These are phyloP conservation scores for Talaromyces sp. DNA, from an alignment of 2,329 filamentous ascomycete genomes.

Conservation along the genomic window DNA sequence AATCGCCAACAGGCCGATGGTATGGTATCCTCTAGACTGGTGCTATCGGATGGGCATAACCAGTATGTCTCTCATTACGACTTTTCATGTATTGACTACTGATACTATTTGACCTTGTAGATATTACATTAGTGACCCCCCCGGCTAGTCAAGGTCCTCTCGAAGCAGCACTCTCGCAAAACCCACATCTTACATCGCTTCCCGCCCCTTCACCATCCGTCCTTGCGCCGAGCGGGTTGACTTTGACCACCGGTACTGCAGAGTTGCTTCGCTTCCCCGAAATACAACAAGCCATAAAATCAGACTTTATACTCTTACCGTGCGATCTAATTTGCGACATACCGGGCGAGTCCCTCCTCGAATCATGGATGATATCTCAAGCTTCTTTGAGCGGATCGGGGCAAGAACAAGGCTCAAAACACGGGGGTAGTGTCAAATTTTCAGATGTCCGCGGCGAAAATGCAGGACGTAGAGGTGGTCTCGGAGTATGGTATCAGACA, in stretches of 20 bases:
- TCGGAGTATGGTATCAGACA: constrained; percentile 90
- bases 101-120: constrained; percentile 23
- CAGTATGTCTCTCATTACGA: constrained; percentile 26
- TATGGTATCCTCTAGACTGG: constrained; percentile 50
- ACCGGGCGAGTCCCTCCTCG: constrained; percentile 74
- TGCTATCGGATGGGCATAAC: constrained; percentile 50
- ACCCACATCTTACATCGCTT: constrained; percentile 50
- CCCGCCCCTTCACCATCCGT: constrained; percentile 59
- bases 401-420: constrained; percentile 40
- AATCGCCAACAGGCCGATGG: constrained; percentile 50
- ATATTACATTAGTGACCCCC: constrained; percentile 50
- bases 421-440: constrained; percentile 41
- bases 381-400: constrained; percentile 64
- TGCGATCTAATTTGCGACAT: constrained; percentile 93
- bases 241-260: constrained; percentile 83
- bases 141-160: constrained; percentile 43
- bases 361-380: constrained; percentile 88
- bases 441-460: constrained; percentile 53
- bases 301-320: constrained; percentile 85
- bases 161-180: constrained; percentile 47
- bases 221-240: constrained; percentile 70
- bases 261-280: constrained; percentile 82
- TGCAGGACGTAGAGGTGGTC: constrained; percentile 67
- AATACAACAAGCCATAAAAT: constrained; percentile 71
- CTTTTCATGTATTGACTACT: neutral